phyloP scores from a whole-genome alignment of 179 eudicot species.

The Camellia oleifera region DNA sequence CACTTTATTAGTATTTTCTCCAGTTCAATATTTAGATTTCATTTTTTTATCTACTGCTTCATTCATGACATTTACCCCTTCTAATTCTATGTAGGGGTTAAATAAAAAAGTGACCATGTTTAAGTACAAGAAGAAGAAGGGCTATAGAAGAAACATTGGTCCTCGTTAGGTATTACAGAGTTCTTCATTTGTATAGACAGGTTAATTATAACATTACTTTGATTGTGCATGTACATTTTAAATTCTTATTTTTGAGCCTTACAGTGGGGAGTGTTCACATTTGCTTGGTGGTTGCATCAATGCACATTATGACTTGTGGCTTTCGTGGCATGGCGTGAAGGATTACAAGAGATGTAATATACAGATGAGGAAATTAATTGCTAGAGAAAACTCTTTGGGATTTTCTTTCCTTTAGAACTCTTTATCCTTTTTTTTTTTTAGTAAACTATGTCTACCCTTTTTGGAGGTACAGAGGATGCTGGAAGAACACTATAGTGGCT shows the following conservation, averaged over 20 bases:
- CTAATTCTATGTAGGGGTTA: slow-evolving; percentile 35
- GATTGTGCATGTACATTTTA: neutral
- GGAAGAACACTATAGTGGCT: no score
- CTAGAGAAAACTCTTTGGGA: no score
- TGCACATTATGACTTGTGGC: neutral
- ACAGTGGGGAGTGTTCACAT: neutral
- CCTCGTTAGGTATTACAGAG: slow-evolving; percentile 72
- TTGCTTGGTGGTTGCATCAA: neutral
- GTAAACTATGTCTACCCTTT: no score
- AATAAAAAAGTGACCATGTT: slow-evolving; percentile 73
- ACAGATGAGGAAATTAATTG: neutral
- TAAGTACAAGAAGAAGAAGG: slow-evolving; percentile 88
- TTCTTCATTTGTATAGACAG: slow-evolving; percentile 2
- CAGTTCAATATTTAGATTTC: neutral
- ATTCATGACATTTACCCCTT: slow-evolving; percentile 18
- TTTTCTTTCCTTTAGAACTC: no score
- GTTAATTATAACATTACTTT: neutral
- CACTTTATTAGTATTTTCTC: neutral
- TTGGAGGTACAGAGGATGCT: no score
- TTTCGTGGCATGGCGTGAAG: neutral
- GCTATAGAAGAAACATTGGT: slow-evolving; percentile 84
- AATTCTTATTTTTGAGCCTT: neutral
- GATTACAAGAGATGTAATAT: neutral
- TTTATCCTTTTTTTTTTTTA: no score
- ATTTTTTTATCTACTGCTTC: neutral